Conservation (phyloP, 2,329 filamentous ascomycete species). For the Lithohypha guttulata region DNA sequence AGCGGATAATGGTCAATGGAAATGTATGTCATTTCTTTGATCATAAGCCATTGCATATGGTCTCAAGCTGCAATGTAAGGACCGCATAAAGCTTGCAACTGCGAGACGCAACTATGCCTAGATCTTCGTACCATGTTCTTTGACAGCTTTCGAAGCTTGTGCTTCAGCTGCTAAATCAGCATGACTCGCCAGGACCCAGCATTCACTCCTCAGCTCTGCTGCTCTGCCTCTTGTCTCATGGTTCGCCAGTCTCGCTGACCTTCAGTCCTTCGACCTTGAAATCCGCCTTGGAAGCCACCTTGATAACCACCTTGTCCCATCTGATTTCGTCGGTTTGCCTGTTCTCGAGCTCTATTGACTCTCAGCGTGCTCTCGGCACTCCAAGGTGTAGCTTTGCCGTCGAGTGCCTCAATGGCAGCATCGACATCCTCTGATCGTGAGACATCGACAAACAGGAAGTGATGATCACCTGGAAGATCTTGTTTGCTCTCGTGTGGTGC, state of each 20-base stretch:
- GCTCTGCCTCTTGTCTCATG: not conserved
- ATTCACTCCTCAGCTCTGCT: too few species aligned
- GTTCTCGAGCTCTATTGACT: slow-evolving; percentile 31
- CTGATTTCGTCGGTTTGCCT: not conserved
- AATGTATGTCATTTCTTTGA: too few species aligned
- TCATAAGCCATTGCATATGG: too few species aligned
- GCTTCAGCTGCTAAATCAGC: too few species aligned
- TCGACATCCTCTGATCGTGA: slow-evolving; percentile 44
- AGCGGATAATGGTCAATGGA: too few species aligned
- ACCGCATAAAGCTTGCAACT: too few species aligned
- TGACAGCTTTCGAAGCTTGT: too few species aligned
- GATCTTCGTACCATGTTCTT: too few species aligned
- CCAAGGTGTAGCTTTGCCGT: slow-evolving; percentile 32
- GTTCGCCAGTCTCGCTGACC: slow-evolving; percentile 2
- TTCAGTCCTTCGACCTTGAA: slow-evolving; percentile 1
- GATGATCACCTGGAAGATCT: slow-evolving; percentile 43
- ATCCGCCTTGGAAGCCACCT: not conserved
- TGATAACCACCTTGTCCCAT: not conserved
- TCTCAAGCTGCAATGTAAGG: too few species aligned
- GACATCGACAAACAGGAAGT: slow-evolving; percentile 59
- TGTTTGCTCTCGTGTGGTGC: slow-evolving; percentile 48
- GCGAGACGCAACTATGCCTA: too few species aligned
- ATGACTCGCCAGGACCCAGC: too few species aligned
- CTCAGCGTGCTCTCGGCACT: slow-evolving; percentile 27
- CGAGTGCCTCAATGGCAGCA: slow-evolving; percentile 38